Conservation (phyloP, 2,329 filamentous ascomycete species). For the Fusarium dlaminii region DNA sequence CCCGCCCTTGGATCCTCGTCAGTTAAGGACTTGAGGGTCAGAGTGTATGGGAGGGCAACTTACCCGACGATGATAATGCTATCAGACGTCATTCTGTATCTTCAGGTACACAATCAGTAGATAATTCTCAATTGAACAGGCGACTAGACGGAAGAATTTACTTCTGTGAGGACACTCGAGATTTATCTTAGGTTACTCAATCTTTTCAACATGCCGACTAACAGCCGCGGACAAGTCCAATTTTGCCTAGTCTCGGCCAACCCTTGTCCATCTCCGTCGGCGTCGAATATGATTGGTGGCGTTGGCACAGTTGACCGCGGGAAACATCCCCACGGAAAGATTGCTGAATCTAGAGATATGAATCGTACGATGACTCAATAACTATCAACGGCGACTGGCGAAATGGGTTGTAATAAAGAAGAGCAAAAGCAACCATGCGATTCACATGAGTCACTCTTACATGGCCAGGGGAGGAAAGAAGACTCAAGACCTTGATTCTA, state of each 20-base stretch:
- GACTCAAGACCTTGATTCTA: accelerated
- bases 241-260: not conserved
- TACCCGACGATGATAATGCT: not conserved
- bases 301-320: not conserved
- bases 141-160: not conserved
- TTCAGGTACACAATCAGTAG: accelerated
- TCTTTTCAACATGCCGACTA: not conserved
- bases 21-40: accelerated
- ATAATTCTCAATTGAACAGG: accelerated
- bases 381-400: not conserved
- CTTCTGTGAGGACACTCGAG: accelerated
- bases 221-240: not conserved
- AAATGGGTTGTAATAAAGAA: not conserved
- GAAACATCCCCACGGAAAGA: not conserved
- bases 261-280: not conserved
- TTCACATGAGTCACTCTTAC: not conserved
- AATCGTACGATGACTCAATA: not conserved
- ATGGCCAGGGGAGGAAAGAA: not conserved
- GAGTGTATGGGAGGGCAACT: accelerated
- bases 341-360: not conserved
- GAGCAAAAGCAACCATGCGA: not conserved
- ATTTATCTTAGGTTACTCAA: no score
- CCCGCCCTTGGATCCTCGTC: not conserved
- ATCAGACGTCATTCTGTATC: not conserved
- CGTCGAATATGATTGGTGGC: constrained; percentile 3